Evolutionary conservation across 2,329 filamentous ascomycete species (phyloP).

Genomic region (Helotiales sp.): DNA sequence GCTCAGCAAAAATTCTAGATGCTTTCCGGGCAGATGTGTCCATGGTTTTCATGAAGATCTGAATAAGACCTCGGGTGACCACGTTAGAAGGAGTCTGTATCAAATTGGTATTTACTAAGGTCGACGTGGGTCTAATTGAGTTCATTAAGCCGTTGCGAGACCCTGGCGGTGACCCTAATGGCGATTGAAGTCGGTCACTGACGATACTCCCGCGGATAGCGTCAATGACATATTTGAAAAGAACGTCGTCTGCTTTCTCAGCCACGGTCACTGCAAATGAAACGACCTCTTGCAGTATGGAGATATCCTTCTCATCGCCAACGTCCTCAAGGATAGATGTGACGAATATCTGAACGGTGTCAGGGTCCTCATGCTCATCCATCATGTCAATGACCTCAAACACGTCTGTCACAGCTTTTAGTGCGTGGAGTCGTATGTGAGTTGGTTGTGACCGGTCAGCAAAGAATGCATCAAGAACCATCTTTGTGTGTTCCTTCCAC

Average conservation of each 20-base stretch:
- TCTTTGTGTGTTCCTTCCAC: slow-evolving; percentile 64
- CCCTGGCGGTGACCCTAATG: slow-evolving; percentile 36
- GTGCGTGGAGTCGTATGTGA: slow-evolving; percentile 60
- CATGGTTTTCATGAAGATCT: slow-evolving; percentile 75
- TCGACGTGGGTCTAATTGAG: slow-evolving; percentile 19
- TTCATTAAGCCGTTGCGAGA: slow-evolving; percentile 28
- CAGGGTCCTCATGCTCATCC: slow-evolving; percentile 57
- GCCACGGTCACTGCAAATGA: slow-evolving; percentile 65
- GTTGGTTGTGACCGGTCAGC: slow-evolving; percentile 60
- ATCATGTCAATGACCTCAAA: slow-evolving; percentile 49
- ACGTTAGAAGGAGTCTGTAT: slow-evolving; percentile 65
- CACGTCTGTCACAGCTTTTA: slow-evolving; percentile 56
- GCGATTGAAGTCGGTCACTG: slow-evolving; percentile 45
- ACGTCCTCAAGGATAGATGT: slow-evolving; percentile 62
- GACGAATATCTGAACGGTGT: slow-evolving; percentile 58
- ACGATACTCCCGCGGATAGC: slow-evolving; percentile 52
- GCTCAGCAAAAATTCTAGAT: slow-evolving; percentile 57
- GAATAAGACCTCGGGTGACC: slow-evolving; percentile 68
- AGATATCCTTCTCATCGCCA: slow-evolving; percentile 61
- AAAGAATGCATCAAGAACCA: slow-evolving; percentile 64
- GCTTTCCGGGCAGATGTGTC: slow-evolving; percentile 66
- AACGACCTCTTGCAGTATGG: slow-evolving; percentile 64
- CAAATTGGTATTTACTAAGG: slow-evolving; percentile 7
- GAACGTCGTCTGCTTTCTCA: slow-evolving; percentile 54
- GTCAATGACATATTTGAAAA: slow-evolving; percentile 60